Conservation (phyloP, 2,329 filamentous ascomycete species). For the Aspergillus sp. region DNA sequence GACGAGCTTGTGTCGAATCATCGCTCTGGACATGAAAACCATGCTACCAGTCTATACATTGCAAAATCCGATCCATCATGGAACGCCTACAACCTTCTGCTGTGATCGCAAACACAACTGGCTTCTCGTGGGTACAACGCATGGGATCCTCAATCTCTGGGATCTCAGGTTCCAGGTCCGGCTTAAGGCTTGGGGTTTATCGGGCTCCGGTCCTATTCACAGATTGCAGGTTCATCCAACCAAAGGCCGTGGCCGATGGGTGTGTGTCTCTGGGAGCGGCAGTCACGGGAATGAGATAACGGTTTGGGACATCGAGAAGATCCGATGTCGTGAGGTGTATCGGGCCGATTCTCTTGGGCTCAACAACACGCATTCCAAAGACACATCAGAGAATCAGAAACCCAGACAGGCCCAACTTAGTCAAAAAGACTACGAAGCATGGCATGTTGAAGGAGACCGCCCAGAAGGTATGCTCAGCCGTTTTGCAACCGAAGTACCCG, state of each 20-base stretch:
- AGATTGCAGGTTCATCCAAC: slow-evolving; percentile 75
- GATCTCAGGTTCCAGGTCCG: slow-evolving; percentile 92
- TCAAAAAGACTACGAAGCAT: slow-evolving; percentile 70
- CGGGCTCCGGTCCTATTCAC: slow-evolving; percentile 76
- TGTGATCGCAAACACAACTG: slow-evolving; percentile 84
- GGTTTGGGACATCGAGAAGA: slow-evolving; percentile 93
- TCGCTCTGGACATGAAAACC: slow-evolving; percentile 81
- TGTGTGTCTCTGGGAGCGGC: slow-evolving; percentile 86
- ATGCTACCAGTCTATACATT: slow-evolving; percentile 81
- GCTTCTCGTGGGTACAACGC: slow-evolving; percentile 86
- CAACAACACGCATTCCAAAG: slow-evolving; percentile 26
- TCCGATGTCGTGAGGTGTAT: slow-evolving; percentile 84
- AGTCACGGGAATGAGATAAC: slow-evolving; percentile 80
- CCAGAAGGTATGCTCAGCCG: slow-evolving; percentile 82
- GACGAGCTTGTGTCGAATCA: slow-evolving; percentile 79
- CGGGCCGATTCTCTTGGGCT: slow-evolving; percentile 51
- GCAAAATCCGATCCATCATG: slow-evolving; percentile 87
- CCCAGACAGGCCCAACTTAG: slow-evolving; percentile 21
- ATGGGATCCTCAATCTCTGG: slow-evolving; percentile 92
- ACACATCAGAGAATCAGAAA: slow-evolving; percentile 29
- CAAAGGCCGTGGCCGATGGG: slow-evolving; percentile 75
- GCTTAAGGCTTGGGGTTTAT: slow-evolving; percentile 83
- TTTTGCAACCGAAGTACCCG: slow-evolving; percentile 60
- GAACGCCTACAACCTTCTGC: slow-evolving; percentile 87
- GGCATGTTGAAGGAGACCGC: slow-evolving; percentile 86